Conservation (phyloP, 352 stramenopile species). For the Phytopythium sindhum region DNA sequence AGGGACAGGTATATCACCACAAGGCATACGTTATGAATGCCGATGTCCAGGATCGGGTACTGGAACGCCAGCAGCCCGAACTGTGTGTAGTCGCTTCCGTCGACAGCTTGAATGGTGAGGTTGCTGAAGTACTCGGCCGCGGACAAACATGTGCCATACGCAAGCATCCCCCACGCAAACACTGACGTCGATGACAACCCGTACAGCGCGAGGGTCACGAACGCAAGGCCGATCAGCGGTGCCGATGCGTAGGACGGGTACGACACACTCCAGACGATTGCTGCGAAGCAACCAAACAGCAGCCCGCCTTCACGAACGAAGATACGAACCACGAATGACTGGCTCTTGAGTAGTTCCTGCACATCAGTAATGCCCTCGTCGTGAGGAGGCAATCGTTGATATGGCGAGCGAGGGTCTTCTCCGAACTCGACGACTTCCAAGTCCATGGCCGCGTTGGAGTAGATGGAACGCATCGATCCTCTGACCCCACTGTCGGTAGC, state of each 20-base stretch:
- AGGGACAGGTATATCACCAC: conserved; percentile 80
- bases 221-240: conserved; percentile 57
- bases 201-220: conserved; percentile 67
- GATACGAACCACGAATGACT: conserved; percentile 58
- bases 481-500: not conserved
- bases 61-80: conserved; percentile 70
- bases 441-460: conserved; percentile 20
- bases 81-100: conserved; percentile 35
- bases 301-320: conserved; percentile 70
- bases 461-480: conserved; percentile 4
- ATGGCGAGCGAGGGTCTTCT: conserved; percentile 2
- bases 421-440: conserved; percentile 10
- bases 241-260: conserved; percentile 80
- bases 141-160: conserved; percentile 52
- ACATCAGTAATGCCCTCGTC: conserved; percentile 20
- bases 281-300: conserved; percentile 57
- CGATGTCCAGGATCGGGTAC: conserved; percentile 73
- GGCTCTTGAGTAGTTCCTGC: conserved; percentile 49
- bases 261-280: conserved; percentile 74
- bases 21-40: conserved; percentile 69
- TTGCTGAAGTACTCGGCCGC: conserved; percentile 68
- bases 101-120: conserved; percentile 50
- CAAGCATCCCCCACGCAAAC: conserved; percentile 63
- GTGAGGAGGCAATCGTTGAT: conserved; percentile 1
- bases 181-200: conserved; percentile 43